Evolutionary conservation across 1,139 yeast genomes (phyloP).

Genomic region (Meyerozyma athensensis): DNA sequence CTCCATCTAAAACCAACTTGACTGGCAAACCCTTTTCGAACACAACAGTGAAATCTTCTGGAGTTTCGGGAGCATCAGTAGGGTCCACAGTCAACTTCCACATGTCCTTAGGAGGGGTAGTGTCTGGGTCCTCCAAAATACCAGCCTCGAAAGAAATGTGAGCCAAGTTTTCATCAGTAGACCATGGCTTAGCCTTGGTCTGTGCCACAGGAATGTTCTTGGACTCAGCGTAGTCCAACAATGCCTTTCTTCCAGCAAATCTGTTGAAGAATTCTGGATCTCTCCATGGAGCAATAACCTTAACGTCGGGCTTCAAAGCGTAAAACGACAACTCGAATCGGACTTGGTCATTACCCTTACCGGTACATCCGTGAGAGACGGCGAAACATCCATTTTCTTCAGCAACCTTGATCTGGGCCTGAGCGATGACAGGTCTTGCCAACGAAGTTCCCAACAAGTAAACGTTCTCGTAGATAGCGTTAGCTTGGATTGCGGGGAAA

Average conservation of each 20-base stretch:
- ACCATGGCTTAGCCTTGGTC: conserved; percentile 99
- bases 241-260: conserved; percentile 96
- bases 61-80: conserved; percentile 85
- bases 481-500: conserved; percentile 94
- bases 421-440: conserved; percentile 97
- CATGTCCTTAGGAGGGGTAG: conserved; percentile 99
- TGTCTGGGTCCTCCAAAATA: conserved; percentile 94
- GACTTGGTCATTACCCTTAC: conserved; percentile 99
- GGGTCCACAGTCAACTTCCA: conserved; percentile 99
- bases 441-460: conserved; percentile 93
- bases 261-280: conserved; percentile 90
- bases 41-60: conserved; percentile 81
- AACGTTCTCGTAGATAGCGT: conserved; percentile 96
- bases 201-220: conserved; percentile 93
- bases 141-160: conserved; percentile 99
- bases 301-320: conserved; percentile 95
- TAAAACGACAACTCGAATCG: conserved; percentile 95
- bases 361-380: conserved; percentile 98
- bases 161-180: conserved; percentile 98
- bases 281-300: conserved; percentile 99
- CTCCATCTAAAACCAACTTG: conserved; percentile 67
- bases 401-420: conserved; percentile 96
- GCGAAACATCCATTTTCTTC: conserved; percentile 97
- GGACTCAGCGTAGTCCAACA: conserved; percentile 86
- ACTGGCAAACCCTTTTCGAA: conserved; percentile 86